Evolutionary conservation across 139 green algal species (phyloP).

Genomic region (Axilococcus clingmanii): DNA sequence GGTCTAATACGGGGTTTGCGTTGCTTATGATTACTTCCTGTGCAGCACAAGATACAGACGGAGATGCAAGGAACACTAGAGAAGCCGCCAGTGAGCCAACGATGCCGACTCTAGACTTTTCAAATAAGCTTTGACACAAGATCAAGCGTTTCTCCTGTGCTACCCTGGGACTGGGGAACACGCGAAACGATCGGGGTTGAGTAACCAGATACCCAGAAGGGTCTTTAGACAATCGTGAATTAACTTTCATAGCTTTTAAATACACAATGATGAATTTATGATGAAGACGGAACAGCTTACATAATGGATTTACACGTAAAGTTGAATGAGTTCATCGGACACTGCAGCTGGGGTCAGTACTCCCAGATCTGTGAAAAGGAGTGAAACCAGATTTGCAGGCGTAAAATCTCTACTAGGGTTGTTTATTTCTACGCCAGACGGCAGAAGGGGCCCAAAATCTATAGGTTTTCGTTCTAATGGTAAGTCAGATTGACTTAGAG

Average conservation of each 20-base stretch:
- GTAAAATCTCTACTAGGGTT: conserved; percentile 90
- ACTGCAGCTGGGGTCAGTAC: conserved; percentile 92
- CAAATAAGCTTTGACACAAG: too few species aligned
- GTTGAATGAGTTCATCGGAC: conserved; percentile 90
- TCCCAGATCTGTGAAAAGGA: conserved; percentile 80
- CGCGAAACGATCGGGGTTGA: too few species aligned
- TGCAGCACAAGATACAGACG: not conserved
- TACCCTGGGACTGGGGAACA: too few species aligned
- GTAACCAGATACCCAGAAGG: too few species aligned
- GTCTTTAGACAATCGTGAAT: too few species aligned
- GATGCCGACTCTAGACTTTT: too few species aligned
- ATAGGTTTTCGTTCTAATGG: conserved; percentile 67
- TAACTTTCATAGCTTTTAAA: too few species aligned
- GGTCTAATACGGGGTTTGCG: conserved; percentile 18
- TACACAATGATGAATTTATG: not conserved
- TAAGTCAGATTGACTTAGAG: conserved; percentile 66
- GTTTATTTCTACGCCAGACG: conserved; percentile 49
- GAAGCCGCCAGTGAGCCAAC: too few species aligned
- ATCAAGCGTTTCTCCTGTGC: too few species aligned
- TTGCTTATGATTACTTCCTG: too few species aligned
- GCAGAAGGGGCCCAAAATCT: conserved; percentile 70
- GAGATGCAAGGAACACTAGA: not conserved
- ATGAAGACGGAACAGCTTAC: not conserved
- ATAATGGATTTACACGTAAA: conserved; percentile 60
- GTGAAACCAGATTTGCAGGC: conserved; percentile 71